Evolutionary conservation across 768 basidiomycete genomes (phyloP), one percentile per base, ranked within the genome.

Genomic region (Trametes maxima): DNA sequence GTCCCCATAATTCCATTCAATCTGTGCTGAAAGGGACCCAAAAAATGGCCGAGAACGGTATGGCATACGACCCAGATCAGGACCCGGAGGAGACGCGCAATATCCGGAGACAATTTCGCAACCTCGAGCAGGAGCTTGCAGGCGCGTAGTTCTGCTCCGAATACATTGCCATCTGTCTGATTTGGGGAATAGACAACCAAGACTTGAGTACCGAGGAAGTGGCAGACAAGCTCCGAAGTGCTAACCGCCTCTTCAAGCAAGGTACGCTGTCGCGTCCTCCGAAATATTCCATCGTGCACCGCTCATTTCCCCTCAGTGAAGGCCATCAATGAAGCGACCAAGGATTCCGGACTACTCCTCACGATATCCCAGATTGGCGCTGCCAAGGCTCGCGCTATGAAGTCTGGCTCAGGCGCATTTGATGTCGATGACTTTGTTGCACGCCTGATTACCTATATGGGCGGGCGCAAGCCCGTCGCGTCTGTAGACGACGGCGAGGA

Each of bases 351-450:
- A 43, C 81, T 95, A 22, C 83, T 98, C 25, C 74, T 90, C 2
- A 84, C 86, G 70, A 86, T 89, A 12, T 88, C 92, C 3, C 88
- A 85, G 61, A 84, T 93, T 67, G 86, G 89, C 45, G 88, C 92
- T 1, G 87, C 88, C 66, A 89, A 95, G 71, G 95, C 95, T n/a
- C 90, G 92, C 33, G 87, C 87, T 33, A 88, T 96, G 85, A 94
- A 92, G 73, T 85, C 92, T 0, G 93, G 92, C 54, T 85, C 85
- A 0, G 90, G 92, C 56, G 86, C 89, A 14, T 99, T 98, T 69
- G 96, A 99, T 69, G 78, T 91, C 42, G 94, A 96, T 65, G 95
- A 98, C 57, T 98, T 95, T 67, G 78, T 99, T 55, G 74, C 84
- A 6, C 88, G 88, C 68, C 78, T 94, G 37, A 77, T 89, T 48